Evolutionary conservation across 768 basidiomycete species (phyloP), one percentile per base, ranked within the genome.

Genomic region (Pholiota molesta): DNA sequence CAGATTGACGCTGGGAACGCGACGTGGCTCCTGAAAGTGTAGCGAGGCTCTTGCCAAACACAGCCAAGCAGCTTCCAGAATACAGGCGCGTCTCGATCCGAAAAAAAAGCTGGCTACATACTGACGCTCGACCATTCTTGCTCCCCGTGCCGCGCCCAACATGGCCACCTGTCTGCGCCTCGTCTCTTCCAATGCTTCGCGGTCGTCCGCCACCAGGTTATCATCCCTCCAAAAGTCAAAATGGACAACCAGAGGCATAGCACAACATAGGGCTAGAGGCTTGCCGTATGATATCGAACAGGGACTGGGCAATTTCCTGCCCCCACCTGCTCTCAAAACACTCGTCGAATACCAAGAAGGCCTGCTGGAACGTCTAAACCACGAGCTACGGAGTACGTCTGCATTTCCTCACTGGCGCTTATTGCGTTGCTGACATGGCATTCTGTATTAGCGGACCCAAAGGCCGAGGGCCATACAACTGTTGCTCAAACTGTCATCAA

Each of bases 301-400:
- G 42, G 95, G 94, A 19, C 78, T 96, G 33, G 91, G 90, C 49
- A 78, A 86, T 21, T 97, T 97, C 73, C 78, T 95, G 69, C 86
- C 91, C 1, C 87, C 92, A 21, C 67, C 72, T n/a, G 90, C 90
- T 1, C 81, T 95, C 61, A 84, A 83, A 64, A 83, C 84, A 61
- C 78, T 95, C 53, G 80, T 87, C 53, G 94, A 96, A 68, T 97
- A 92, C 75, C 95, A 96, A 72, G 83, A 91, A 62, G 95, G 95
- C 9, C 79, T 96, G 33, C 75, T 97, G 60, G 81, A 88, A 58
- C 83, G 92, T 54, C 73, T 97, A 52, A 94, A 91, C 66, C 86
- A 90, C 10, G 84, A 90, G 71, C 81, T 92, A 35, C 79, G 81
- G 73, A 87, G 95, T 95, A 69, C 62, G 83, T 72, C 42, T 14